A percentile compares a stretch with the other conserved stretches of the same genome.
Evolutionary conservation across 768 basidiomycete genomes (phyloP).

Genomic region (Pulveroboletus frians): DNA sequence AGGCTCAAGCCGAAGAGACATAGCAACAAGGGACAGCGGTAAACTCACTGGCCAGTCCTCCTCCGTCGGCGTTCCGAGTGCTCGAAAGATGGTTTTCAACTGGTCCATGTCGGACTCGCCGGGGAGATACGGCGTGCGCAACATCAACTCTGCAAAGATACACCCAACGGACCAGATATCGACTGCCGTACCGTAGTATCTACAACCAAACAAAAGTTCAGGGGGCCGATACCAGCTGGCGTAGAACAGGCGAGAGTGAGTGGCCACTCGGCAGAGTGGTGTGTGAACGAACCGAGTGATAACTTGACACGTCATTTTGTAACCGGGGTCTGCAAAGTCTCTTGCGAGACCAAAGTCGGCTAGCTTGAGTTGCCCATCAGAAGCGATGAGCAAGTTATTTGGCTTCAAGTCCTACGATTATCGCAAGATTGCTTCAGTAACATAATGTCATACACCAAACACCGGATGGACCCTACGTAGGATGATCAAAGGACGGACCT

Average conservation of each 20-base stretch:
- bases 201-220: constrained; percentile 85
- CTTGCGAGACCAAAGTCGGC: constrained; percentile 98
- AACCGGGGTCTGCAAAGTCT: constrained; percentile 91
- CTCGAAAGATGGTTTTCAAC: constrained; percentile 88
- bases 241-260: neutral
- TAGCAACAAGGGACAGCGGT: neutral
- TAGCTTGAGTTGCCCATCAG: constrained; percentile 88
- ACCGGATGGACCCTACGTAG: constrained; percentile 8
- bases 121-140: constrained; percentile 91
- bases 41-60: constrained; percentile 89
- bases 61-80: constrained; percentile 93
- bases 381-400: constrained; percentile 92
- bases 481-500: constrained; percentile 23
- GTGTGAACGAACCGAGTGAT: constrained; percentile 74
- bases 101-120: constrained; percentile 98
- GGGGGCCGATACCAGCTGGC: constrained; percentile 97
- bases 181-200: constrained; percentile 87
- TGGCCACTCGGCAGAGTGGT: constrained; percentile 1
- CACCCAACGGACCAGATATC: constrained; percentile 98
- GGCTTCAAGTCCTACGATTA: constrained; percentile 85
- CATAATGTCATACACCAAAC: neutral
- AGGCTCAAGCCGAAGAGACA: neutral
- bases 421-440: constrained; percentile 8
- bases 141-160: constrained; percentile 96
- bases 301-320: constrained; percentile 97